Evolutionary conservation across 164 flowering plant genomes (phyloP).

Genomic region (Vitis rotundifolia): DNA sequence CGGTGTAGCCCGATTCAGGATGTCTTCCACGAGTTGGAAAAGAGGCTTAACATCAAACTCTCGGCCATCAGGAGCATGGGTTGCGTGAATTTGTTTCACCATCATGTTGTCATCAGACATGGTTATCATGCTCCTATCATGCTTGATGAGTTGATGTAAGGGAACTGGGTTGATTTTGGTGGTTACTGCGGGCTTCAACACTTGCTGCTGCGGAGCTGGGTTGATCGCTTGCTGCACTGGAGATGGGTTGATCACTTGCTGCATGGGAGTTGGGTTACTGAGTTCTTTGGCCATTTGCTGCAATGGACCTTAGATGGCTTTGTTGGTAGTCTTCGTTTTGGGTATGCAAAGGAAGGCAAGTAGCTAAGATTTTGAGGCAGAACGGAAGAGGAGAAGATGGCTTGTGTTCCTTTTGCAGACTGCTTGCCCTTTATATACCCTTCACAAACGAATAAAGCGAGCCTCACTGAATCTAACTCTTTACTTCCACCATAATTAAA

Average conservation of each 20-base stretch:
- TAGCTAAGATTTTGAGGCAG: no score
- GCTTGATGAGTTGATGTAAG: no score
- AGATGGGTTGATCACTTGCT: no score
- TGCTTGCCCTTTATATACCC: conserved; percentile 7
- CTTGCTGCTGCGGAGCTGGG: no score
- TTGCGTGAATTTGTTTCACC: no score
- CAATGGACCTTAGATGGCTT: neutral
- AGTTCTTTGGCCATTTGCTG: neutral
- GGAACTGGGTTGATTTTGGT: no score
- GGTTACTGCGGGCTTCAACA: no score
- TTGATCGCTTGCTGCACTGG: no score
- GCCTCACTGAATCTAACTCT: conserved; percentile 23
- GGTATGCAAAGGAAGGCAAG: neutral
- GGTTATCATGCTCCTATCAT: no score
- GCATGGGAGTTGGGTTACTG: no score
- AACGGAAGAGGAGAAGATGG: neutral
- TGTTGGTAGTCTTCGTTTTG: neutral
- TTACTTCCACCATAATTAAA: conserved; percentile 19
- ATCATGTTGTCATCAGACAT: no score
- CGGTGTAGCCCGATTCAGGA: neutral
- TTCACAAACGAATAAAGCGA: conserved; percentile 4
- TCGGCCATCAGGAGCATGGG: conserved; percentile 1
- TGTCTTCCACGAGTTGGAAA: conserved; percentile 1
- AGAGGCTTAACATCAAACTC: neutral
- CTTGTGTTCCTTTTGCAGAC: conserved; percentile 5